Evolutionary conservation across 345 rosid species (phyloP).

Genomic region (Gossypium arboreum): DNA sequence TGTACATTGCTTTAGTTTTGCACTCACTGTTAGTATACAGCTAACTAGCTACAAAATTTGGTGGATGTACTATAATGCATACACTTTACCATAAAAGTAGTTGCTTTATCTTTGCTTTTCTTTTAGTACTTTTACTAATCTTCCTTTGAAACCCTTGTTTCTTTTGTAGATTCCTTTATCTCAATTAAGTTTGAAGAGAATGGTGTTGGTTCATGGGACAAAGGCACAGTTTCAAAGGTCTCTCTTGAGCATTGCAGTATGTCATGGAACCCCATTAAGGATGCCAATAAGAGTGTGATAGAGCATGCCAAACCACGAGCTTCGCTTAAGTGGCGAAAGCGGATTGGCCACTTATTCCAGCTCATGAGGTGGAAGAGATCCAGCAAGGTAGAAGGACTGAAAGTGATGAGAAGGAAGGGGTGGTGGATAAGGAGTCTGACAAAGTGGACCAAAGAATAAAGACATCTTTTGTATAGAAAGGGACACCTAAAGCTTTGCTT

Average conservation of each 20-base stretch:
- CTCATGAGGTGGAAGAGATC: constrained; percentile 73
- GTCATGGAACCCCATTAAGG: constrained; percentile 29
- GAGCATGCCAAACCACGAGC: constrained; percentile 58
- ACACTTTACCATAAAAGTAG: neutral
- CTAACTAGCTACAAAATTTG: neutral
- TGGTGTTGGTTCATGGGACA: constrained; percentile 90
- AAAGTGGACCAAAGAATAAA: constrained; percentile 58
- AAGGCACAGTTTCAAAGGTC: constrained; percentile 50
- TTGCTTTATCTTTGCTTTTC: neutral
- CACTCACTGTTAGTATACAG: neutral
- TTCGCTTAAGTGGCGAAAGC: constrained; percentile 83
- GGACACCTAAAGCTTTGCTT: constrained; percentile 24
- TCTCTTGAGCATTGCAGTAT: constrained; percentile 45
- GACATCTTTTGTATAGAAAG: constrained; percentile 20
- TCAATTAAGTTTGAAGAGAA: constrained; percentile 84
- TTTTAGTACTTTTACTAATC: neutral
- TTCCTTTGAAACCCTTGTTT: neutral
- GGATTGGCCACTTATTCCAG: constrained; percentile 79
- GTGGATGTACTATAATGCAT: neutral
- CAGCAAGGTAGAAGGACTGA: constrained; percentile 66
- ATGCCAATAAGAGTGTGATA: constrained; percentile 44
- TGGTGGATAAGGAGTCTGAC: constrained; percentile 88
- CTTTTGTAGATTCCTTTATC: constrained; percentile 76
- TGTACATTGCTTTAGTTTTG: neutral
- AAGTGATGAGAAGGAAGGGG: constrained; percentile 67